Base-by-base conservation (phyloP, 129 eudicot genomes). In the Mikania micrantha region DNA sequence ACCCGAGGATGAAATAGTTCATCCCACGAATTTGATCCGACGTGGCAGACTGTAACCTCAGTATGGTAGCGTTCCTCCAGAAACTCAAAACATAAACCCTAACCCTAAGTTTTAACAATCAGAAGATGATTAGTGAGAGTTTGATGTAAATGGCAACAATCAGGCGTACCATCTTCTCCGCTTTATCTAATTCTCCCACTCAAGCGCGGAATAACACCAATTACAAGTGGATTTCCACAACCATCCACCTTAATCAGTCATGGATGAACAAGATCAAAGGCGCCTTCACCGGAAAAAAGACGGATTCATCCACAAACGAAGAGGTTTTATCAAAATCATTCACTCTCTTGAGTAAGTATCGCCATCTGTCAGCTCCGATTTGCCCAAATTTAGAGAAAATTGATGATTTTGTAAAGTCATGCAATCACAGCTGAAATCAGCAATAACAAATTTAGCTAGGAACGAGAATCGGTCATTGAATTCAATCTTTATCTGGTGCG, bases 241-340 rank as follows among this genome's bases (percentile, higher is more conserved):
- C 91, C 47, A 58, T 72, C 12, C 81, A 60, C 16, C 85, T 86
- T 27, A 59, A 74, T 52, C 72, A 61, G 48, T 83, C 96, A 77
- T 90, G 97, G 97, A 76, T 86, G 82, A 73, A 78, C 77, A 81
- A 83, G 64, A 77, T 90, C 78, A 90, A 90, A 84, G 95, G 95
- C 21, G 85, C 70, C 42, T 70, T 90, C 61, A 86, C 87, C 27
- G 97, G 95, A 56, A 58, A 80, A 54, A 84, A 78, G 36, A n/a
- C 90, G 59, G 25, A 83, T 39, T 12, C 88, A 40, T 40, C 75
- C 15, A 1, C 86, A 64, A 64, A 82, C 59, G 54, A 71, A 39
- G 47, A 70, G 57, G 44, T 69, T 67, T 59, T 57, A 1, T n/a
- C 79, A 19, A 73, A 76, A 27, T 78, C 85, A 6, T 91, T 91